A percentile compares a stretch with the other conserved stretches of the same genome.
These are phyloP conservation scores for Tricholoma furcatifolium DNA, from an alignment of 768 basidiomycete species.

Conservation along the genomic window DNA sequence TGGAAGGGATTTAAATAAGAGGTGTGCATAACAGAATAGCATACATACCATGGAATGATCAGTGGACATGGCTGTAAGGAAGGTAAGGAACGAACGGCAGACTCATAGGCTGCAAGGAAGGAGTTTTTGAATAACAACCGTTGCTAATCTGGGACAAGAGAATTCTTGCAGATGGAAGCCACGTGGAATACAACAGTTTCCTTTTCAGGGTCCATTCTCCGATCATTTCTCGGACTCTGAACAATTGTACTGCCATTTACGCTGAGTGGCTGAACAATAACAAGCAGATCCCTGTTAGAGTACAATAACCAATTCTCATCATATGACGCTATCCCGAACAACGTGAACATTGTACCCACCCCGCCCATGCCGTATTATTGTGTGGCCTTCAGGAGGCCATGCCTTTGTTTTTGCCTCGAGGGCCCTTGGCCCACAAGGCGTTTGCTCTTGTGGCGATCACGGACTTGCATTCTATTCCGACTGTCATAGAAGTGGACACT, in stretches of 20 bases:
- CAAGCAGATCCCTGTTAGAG: constrained; percentile 5
- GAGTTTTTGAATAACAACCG: constrained; percentile 12
- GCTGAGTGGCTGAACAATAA: constrained; percentile 10
- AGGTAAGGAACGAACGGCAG: no score
- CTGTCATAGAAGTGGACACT: neutral
- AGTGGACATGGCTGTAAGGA: constrained; percentile 35
- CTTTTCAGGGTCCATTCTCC: constrained; percentile 19
- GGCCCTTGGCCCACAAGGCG: neutral
- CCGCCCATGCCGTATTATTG: no score
- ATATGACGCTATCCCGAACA: neutral
- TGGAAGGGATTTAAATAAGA: neutral
- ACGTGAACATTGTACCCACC: neutral
- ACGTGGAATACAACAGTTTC: constrained; percentile 30
- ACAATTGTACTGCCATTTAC: constrained; percentile 16
- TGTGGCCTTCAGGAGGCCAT: no score
- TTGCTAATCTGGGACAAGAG: constrained; percentile 27
- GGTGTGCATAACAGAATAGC: neutral
- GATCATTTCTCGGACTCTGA: constrained; percentile 11
- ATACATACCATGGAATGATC: constrained; percentile 36
- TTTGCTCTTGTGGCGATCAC: neutral
- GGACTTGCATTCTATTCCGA: neutral
- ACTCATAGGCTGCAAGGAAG: constrained; percentile 3
- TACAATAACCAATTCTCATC: constrained; percentile 3
- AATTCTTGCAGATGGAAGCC: constrained; percentile 16
- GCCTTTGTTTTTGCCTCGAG: no score